Conservation (phyloP, 2,329 filamentous ascomycete genomes). For the Exophiala sideris region DNA sequence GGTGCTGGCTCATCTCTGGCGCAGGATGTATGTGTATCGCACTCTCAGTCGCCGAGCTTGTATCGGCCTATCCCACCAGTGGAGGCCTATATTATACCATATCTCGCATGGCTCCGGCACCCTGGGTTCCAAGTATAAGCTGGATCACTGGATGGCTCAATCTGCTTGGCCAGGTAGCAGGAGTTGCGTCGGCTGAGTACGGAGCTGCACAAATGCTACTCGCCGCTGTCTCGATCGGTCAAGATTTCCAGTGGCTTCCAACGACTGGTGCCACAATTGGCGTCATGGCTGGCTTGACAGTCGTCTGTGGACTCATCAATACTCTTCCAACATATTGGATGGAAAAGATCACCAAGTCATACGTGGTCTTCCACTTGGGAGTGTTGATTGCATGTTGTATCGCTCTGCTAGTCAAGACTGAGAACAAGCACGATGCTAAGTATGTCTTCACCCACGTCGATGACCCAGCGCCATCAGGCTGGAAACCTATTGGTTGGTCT, state of each 20-base stretch:
- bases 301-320: constrained; percentile 54
- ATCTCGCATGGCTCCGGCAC: constrained; percentile 52
- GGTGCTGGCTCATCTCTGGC: constrained; percentile 59
- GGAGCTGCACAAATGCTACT: constrained; percentile 56
- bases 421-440: constrained; percentile 50
- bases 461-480: constrained; percentile 45
- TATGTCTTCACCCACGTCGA: constrained; percentile 57
- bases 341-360: constrained; percentile 56
- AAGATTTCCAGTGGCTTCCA: constrained; percentile 49
- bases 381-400: constrained; percentile 51
- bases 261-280: constrained; percentile 48
- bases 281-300: constrained; percentile 54
- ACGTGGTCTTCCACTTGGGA: constrained; percentile 56
- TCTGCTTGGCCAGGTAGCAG: constrained; percentile 48
- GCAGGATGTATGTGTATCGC: constrained; percentile 56
- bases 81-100: constrained; percentile 57
- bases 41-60: constrained; percentile 54
- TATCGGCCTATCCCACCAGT: constrained; percentile 57
- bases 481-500: constrained; percentile 53
- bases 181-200: constrained; percentile 58
- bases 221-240: constrained; percentile 52
- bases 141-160: constrained; percentile 52
- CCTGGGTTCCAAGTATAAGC: constrained; percentile 43
- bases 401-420: constrained; percentile 49
- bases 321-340: constrained; percentile 56